Conservation (phyloP, 768 basidiomycete genomes). For the Cyathus striatus region DNA sequence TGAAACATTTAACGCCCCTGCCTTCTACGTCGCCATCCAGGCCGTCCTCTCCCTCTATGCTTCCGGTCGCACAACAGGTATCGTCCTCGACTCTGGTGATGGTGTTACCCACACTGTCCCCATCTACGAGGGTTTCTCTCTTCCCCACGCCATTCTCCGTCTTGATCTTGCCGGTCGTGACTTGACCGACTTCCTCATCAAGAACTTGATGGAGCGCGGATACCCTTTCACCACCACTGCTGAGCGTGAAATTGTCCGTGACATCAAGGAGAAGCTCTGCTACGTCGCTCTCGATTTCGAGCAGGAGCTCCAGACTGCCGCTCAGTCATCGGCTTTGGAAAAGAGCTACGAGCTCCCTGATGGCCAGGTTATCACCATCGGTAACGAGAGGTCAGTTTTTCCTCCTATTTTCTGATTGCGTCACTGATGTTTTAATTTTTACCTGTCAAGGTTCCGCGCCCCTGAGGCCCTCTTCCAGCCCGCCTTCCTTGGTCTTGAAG, state of each 20-base stretch:
- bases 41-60: constrained; percentile 90
- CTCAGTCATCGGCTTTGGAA: constrained; percentile 84
- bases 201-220: constrained; percentile 85
- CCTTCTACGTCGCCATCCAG: constrained; percentile 90
- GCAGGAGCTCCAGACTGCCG: constrained; percentile 88
- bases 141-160: constrained; percentile 91
- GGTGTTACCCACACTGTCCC: constrained; percentile 96
- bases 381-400: constrained; percentile 77
- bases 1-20: constrained; percentile 91
- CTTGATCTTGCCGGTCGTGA: constrained; percentile 93
- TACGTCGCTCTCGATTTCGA: constrained; percentile 95
- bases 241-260: constrained; percentile 91
- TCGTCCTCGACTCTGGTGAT: constrained; percentile 94
- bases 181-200: constrained; percentile 78
- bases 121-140: constrained; percentile 91
- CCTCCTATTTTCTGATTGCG: too few relatives aligned
- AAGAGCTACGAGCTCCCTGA: constrained; percentile 92
- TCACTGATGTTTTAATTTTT: too few relatives aligned
- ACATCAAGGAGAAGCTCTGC: constrained; percentile 97
- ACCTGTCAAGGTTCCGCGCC: constrained; percentile 66
- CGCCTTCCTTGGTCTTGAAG: constrained; percentile 83
- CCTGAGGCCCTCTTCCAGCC: constrained; percentile 96
- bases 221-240: constrained; percentile 93
- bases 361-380: constrained; percentile 94
- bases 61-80: constrained; percentile 91